Base-by-base conservation (phyloP, 805 yeast species). In the Saccharomycopsis capsularis region DNA sequence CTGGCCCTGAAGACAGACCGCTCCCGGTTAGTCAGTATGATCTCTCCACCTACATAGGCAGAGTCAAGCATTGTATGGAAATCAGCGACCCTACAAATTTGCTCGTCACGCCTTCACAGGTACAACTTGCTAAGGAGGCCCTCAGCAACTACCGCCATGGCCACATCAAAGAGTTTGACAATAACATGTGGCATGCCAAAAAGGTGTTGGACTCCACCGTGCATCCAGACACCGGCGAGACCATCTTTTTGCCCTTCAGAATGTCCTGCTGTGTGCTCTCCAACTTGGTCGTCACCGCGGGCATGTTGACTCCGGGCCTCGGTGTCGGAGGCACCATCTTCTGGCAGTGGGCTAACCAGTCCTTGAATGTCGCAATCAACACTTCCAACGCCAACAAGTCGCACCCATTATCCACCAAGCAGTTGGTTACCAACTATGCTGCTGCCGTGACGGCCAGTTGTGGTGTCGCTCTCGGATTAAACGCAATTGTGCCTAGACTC, bases 341-440 rank as follows among this genome's bases (percentile, higher is more conserved):
- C 67, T 93, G 99, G 99, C 99, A 93, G 68, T 79, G 93, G 63
- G 95, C 97, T 19, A 93, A 93, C 68, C 99, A 93, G 68, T 87
- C 96, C 21, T 74, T 93, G 56, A 93, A 93, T 61, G 99, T 93
- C 49, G 99, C 99, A 2, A 87, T 93, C 57, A 93, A 93, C 67
- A 87, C 93, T 38, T 93, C 98, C 39, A 93, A 93, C 62, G 91
- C 96, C 30, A 93, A 93, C 71, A 93, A 93, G 63, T 85, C 95
- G 0, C 95, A 90, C 59, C 96, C 96, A 0, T 71, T 93, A 65
- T 71, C 91, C 3, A 84, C 90, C 0, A 59, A 69, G 46, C 96
- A 93, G 66, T 71, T 93, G 45, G 69, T 81, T 32, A 79, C 84
- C 41, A 87, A 86, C 64, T 93, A 93, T 63, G 70, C 81, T 9